Evolutionary conservation across 345 rosid species (phyloP).

Genomic region (Passiflora organensis): DNA sequence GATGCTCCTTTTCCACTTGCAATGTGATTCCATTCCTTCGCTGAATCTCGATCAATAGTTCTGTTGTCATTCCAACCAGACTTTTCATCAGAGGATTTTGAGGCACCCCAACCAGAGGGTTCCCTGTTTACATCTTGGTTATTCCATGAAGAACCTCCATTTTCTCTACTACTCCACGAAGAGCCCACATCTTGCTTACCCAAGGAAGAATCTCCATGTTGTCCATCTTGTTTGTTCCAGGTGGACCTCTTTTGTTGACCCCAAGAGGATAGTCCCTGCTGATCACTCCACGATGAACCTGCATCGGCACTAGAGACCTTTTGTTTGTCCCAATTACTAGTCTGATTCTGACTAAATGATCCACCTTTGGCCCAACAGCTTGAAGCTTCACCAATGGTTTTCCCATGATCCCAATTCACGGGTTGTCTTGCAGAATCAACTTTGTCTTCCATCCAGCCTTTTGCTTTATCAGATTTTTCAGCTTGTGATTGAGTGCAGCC

Average conservation of each 20-base stretch:
- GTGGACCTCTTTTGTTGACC: constrained; percentile 7
- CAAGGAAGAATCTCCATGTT: constrained; percentile 16
- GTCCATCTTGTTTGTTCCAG: constrained; percentile 19
- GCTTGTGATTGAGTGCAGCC: constrained; percentile 13
- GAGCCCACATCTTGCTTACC: constrained; percentile 13
- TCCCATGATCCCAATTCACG: constrained; percentile 4
- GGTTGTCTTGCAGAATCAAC: constrained; percentile 5
- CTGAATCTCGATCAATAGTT: neutral
- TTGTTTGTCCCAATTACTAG: constrained; percentile 22
- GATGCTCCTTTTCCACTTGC: neutral
- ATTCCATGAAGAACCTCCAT: neutral
- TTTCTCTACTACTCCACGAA: constrained; percentile 16
- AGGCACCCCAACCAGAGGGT: too few relatives aligned
- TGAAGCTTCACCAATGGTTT: too few relatives aligned
- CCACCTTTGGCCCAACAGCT: too few relatives aligned
- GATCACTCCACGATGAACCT: constrained; percentile 24
- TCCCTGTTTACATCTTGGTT: neutral
- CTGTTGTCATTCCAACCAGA: neutral
- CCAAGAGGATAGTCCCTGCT: constrained; percentile 18
- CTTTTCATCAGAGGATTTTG: too few relatives aligned
- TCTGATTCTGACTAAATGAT: constrained; percentile 4
- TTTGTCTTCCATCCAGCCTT: constrained; percentile 19
- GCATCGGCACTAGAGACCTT: constrained; percentile 13
- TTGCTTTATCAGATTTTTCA: constrained; percentile 6
- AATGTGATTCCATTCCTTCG: neutral